A percentile compares a stretch with the other conserved stretches of the same genome.
Evolutionary conservation across 345 rosid genomes (phyloP).

Genomic region (Pseudoturritis turrita): DNA sequence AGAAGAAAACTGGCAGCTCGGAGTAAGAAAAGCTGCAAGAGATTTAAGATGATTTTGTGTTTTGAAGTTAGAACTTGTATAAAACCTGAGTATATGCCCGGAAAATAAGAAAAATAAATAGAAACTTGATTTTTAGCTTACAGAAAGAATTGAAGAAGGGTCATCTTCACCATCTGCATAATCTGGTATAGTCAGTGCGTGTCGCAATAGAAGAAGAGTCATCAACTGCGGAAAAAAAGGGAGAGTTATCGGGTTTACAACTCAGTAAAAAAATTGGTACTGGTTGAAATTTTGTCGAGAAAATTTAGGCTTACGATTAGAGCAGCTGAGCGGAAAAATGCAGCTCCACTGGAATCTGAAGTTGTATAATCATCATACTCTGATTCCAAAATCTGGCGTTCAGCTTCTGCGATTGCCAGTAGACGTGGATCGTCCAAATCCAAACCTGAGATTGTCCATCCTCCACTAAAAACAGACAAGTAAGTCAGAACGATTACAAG

Average conservation of each 20-base stretch:
- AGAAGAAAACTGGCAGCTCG: slow-evolving; percentile 80
- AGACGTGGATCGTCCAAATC: slow-evolving; percentile 84
- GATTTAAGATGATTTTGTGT: neutral
- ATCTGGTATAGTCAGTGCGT: slow-evolving; percentile 65
- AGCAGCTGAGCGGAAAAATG: slow-evolving; percentile 90
- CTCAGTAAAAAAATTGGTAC: neutral
- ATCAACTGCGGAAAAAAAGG: slow-evolving; percentile 48
- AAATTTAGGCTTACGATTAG: slow-evolving; percentile 51
- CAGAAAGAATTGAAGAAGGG: slow-evolving; percentile 68
- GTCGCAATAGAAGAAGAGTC: slow-evolving; percentile 81
- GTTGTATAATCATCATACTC: slow-evolving; percentile 84
- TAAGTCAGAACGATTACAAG: neutral
- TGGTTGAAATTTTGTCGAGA: neutral
- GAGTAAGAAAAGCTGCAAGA: slow-evolving; percentile 69
- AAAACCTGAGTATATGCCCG: too few species aligned
- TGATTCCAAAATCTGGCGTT: slow-evolving; percentile 74
- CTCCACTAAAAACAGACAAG: slow-evolving; percentile 48
- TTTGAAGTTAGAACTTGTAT: neutral
- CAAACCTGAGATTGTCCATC: slow-evolving; percentile 88
- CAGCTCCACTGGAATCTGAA: slow-evolving; percentile 77
- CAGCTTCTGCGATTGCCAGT: slow-evolving; percentile 88
- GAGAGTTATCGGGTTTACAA: neutral
- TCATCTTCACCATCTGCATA: slow-evolving; percentile 68
- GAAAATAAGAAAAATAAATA: too few species aligned
- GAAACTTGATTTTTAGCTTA: slow-evolving; percentile 36